These are phyloP conservation scores for Cercospora sp. DNA, from an alignment of 2,329 filamentous ascomycete species.

Conservation along the genomic window DNA sequence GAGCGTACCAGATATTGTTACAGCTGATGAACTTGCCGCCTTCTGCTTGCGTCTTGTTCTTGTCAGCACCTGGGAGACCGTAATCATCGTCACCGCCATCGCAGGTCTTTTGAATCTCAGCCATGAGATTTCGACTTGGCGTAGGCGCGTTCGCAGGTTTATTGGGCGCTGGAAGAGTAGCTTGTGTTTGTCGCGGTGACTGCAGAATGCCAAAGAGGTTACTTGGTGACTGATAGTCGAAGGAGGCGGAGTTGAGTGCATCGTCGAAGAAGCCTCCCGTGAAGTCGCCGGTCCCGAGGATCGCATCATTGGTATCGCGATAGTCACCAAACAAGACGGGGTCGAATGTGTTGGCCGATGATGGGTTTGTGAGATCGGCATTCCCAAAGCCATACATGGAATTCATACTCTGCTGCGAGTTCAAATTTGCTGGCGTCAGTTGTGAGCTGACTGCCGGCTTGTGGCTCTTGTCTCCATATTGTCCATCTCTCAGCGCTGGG, in stretches of 20 bases:
- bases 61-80: constrained; percentile 26
- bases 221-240: constrained; percentile 77
- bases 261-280: constrained; percentile 74
- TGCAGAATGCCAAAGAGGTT: constrained; percentile 59
- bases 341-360: constrained; percentile 71
- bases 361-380: constrained; percentile 30
- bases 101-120: constrained; percentile 74
- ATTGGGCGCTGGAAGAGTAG: constrained; percentile 16
- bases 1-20: constrained; percentile 75
- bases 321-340: constrained; percentile 90
- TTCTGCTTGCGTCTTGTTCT: constrained; percentile 23
- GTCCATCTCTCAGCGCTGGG: constrained; percentile 56
- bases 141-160: constrained; percentile 18
- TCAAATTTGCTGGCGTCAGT: constrained; percentile 16
- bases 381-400: constrained; percentile 26
- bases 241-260: constrained; percentile 44
- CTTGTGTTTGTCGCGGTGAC: constrained; percentile 37
- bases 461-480: constrained; percentile 58
- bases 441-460: constrained; percentile 18
- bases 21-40: constrained; percentile 70
- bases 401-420: constrained; percentile 24
- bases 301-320: constrained; percentile 81
- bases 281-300: constrained; percentile 69
- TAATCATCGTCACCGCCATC: constrained; percentile 67
- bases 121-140: constrained; percentile 61